Base-by-base conservation (phyloP, 345 rosid species). In the Cochlearia excelsa region DNA sequence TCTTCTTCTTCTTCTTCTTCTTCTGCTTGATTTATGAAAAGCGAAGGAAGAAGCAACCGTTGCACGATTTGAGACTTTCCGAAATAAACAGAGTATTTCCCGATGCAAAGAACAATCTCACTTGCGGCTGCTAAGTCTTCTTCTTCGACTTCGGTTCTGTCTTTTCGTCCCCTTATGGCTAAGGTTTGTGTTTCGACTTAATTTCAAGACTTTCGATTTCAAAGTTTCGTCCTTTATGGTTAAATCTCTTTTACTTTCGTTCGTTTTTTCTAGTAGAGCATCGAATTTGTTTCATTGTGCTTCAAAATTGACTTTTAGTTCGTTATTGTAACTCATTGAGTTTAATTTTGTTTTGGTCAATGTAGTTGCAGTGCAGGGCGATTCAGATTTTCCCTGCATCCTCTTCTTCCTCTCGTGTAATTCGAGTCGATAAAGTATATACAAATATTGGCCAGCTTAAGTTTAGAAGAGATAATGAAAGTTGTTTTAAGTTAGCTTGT, bases 141-240 rank as follows among this genome's bases (percentile, higher is more conserved):
- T 54, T 41, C 71, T 40, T 61, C 75, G 31, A 65, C 77, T 66
- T 63, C 79, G 30, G 23, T 64, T 56, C 68, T 59, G 6, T 75
- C 76, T 59, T 63, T 76, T 62, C 58, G 46, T 54, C 79, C 77
- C 5, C 46, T 62, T 61, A 78, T 76, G 80, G 80, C 83, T 43
- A 80, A 82, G 84, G 87, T 82, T 59, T 58, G 75, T 64, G 27
- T 39, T 58, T 46, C 34, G 1, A 57, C 30, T 50, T 7, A 6
- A 41, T 5, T 38, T 0, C 2, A 11, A 9, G 11, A 16, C 23
- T 42, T 6, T 52, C 26, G 26, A 7, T 54, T 16, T 49, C 9
- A n/a, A 43, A 35, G 1, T 42, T 29, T 5, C 10, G 3, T 6
- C 3, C 10, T 51, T 67, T 66, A 23, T 43, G 30, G 4, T 37